Conservation (phyloP, 805 yeast genomes). For the Candida coquimbonensis region DNA sequence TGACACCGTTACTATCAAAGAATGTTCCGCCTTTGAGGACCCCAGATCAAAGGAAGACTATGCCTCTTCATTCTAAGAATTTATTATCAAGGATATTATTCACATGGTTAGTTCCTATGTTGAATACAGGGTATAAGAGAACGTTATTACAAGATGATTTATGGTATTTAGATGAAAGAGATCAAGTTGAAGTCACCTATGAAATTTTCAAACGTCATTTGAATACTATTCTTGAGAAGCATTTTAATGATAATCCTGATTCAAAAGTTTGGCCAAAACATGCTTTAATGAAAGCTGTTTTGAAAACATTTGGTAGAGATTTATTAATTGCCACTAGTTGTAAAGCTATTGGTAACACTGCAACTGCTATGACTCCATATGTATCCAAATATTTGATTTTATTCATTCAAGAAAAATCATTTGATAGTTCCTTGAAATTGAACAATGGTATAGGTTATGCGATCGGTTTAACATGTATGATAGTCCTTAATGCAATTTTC, state of each 20-base stretch:
- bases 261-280: constrained; percentile 11
- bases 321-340: constrained; percentile 31
- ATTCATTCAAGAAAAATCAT: constrained; percentile 37
- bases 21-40: constrained; percentile 6
- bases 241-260: not conserved
- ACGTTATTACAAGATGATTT: constrained; percentile 59
- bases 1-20: constrained; percentile 7
- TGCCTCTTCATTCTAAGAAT: constrained; percentile 4
- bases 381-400: constrained; percentile 43
- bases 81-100: constrained; percentile 38
- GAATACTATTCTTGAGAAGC: constrained; percentile 17
- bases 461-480: constrained; percentile 53
- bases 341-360: constrained; percentile 37
- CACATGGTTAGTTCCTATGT: constrained; percentile 59
- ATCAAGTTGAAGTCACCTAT: constrained; percentile 32
- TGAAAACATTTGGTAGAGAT: constrained; percentile 36
- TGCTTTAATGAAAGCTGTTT: constrained; percentile 34
- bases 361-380: constrained; percentile 45
- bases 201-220: constrained; percentile 27
- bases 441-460: constrained; percentile 70
- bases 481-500: constrained; percentile 38
- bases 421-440: constrained; percentile 29
- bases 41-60: not conserved
- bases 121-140: constrained; percentile 60
- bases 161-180: constrained; percentile 34